A percentile compares a stretch with the other conserved stretches of the same genome.
Conservation (phyloP, 176 grass and related monocot species). For the Carex myosuroides region DNA sequence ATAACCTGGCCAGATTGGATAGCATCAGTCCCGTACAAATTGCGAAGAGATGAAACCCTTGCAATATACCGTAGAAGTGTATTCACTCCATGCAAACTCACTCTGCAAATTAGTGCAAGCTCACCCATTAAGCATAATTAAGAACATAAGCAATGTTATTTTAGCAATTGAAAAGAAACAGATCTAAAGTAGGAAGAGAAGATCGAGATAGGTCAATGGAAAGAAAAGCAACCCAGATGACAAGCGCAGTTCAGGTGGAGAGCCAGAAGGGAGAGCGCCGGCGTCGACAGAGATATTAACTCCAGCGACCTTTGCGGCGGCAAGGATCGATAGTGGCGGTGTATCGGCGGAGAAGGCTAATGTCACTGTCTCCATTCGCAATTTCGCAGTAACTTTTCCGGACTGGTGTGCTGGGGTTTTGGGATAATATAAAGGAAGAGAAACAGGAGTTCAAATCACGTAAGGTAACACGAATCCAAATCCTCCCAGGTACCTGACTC, state of each 20-base stretch:
- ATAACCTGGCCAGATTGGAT: constrained; percentile 59
- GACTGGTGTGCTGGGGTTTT: constrained; percentile 16
- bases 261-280: constrained; percentile 46
- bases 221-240: constrained; percentile 45
- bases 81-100: constrained; percentile 54
- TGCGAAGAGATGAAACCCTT: constrained; percentile 38
- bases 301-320: constrained; percentile 55
- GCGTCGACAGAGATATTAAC: constrained; percentile 46
- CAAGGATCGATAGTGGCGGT: constrained; percentile 60
- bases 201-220: not conserved
- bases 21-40: constrained; percentile 54
- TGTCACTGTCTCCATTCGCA: constrained; percentile 33
- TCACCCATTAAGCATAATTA: not conserved
- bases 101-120: constrained; percentile 31
- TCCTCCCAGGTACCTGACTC: too few relatives aligned
- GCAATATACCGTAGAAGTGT: constrained; percentile 58
- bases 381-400: not conserved
- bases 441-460: too few relatives aligned
- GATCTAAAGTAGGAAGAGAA: constrained; percentile 6
- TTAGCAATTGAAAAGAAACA: constrained; percentile 1
- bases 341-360: constrained; percentile 48
- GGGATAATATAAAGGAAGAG: not conserved
- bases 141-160: not conserved
- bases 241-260: constrained; percentile 39
- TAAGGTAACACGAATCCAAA: too few relatives aligned